A percentile compares a stretch with the other conserved stretches of the same genome.
Evolutionary conservation across 345 rosid species (phyloP).

Genomic region (Citrus cavaleriei): DNA sequence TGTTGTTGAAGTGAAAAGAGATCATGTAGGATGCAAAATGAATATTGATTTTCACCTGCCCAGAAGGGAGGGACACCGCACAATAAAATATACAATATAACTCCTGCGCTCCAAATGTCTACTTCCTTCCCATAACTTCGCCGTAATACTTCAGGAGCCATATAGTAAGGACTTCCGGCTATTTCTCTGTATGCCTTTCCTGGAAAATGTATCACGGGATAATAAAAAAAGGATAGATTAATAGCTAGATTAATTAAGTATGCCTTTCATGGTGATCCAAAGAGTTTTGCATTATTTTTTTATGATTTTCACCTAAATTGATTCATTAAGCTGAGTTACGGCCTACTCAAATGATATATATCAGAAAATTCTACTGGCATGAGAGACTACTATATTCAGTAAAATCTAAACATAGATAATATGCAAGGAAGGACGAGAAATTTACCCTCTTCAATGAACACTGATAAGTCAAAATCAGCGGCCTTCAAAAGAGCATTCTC

Average conservation of each 20-base stretch:
- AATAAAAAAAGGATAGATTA: neutral
- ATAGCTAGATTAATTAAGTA: neutral
- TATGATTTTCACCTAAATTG: neutral
- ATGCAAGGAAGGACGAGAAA: conserved; percentile 3
- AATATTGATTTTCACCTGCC: conserved; percentile 51
- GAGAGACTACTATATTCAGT: too few relatives aligned
- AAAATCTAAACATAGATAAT: neutral
- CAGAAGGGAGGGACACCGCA: conserved; percentile 97
- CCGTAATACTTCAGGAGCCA: conserved; percentile 75
- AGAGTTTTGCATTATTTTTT: neutral
- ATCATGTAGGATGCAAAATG: too few relatives aligned
- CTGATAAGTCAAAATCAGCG: conserved; percentile 80
- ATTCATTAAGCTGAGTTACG: neutral
- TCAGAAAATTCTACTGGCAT: too few relatives aligned
- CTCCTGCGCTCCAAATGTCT: conserved; percentile 92
- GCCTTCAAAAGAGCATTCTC: conserved; percentile 32
- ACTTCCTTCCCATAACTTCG: conserved; percentile 75
- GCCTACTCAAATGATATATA: neutral
- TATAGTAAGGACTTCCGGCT: conserved; percentile 83
- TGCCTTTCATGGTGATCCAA: neutral
- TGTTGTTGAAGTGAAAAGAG: neutral
- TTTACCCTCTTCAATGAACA: conserved; percentile 52
- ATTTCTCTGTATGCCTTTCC: conserved; percentile 65
- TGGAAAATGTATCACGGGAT: conserved; percentile 23
- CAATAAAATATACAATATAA: conserved; percentile 74